Evolutionary conservation across 139 green algal genomes (phyloP).

Genomic region (Nannochloris sp.): DNA sequence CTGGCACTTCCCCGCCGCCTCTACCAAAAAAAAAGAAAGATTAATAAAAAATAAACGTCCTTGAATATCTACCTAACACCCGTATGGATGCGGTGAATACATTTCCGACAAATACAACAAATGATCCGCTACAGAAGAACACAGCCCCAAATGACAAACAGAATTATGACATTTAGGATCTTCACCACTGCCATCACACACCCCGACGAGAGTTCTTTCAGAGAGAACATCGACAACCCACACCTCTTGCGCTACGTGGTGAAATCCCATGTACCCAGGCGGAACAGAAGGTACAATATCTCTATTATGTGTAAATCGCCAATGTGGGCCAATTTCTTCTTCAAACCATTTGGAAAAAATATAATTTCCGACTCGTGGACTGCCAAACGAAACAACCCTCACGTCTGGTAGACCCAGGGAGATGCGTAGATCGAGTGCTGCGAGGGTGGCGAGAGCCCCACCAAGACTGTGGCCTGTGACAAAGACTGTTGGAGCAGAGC

Average conservation of each 20-base stretch:
- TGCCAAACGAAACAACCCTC: slow-evolving; percentile 68
- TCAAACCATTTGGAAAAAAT: slow-evolving; percentile 55
- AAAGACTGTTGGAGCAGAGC: slow-evolving; percentile 1
- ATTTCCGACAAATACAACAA: slow-evolving; percentile 64
- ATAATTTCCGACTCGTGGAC: slow-evolving; percentile 76
- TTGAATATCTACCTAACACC: no score
- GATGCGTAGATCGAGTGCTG: slow-evolving; percentile 41
- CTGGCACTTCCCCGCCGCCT: no score
- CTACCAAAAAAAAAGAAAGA: no score
- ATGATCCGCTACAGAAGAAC: slow-evolving; percentile 72
- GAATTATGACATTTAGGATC: slow-evolving; percentile 77
- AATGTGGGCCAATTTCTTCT: slow-evolving; percentile 33
- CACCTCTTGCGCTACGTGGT: slow-evolving; percentile 57
- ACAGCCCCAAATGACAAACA: slow-evolving; percentile 74
- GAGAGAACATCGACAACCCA: slow-evolving; percentile 59
- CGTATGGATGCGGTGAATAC: slow-evolving; percentile 39
- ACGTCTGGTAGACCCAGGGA: slow-evolving; percentile 23
- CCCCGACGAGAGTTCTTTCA: slow-evolving; percentile 20
- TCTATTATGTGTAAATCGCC: slow-evolving; percentile 80
- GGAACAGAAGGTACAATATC: slow-evolving; percentile 85
- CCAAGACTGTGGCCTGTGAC: slow-evolving; percentile 35
- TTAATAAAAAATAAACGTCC: no score
- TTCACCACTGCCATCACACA: slow-evolving; percentile 75
- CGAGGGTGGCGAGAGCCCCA: slow-evolving; percentile 49
- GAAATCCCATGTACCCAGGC: slow-evolving; percentile 59